Evolutionary conservation across 2,329 filamentous ascomycete genomes (phyloP).

Genomic region (Tolypocladium sp.): DNA sequence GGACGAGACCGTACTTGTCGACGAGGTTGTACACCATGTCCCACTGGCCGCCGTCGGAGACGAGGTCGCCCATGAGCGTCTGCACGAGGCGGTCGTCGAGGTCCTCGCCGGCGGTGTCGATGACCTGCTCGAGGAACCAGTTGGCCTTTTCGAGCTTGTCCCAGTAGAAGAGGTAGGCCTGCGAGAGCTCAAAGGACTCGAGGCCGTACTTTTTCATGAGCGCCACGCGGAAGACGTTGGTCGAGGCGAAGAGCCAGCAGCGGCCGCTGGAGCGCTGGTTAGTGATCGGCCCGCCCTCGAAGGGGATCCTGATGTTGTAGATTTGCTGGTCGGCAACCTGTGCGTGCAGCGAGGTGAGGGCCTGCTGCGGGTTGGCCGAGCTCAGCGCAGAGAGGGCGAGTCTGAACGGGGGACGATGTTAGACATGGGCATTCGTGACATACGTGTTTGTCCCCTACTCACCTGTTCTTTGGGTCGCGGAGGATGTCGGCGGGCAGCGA

Average conservation of each 20-base stretch:
- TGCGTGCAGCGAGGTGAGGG: slow-evolving; percentile 56
- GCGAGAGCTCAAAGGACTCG: slow-evolving; percentile 73
- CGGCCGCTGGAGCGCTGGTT: slow-evolving; percentile 75
- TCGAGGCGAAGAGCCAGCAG: slow-evolving; percentile 88
- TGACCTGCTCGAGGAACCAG: slow-evolving; percentile 77
- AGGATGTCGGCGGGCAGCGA: slow-evolving; percentile 55
- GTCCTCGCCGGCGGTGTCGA: slow-evolving; percentile 62
- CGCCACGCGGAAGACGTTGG: slow-evolving; percentile 85
- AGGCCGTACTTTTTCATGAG: slow-evolving; percentile 78
- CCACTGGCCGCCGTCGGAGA: slow-evolving; percentile 82
- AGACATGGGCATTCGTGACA: not conserved
- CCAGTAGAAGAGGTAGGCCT: slow-evolving; percentile 85
- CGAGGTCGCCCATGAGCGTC: slow-evolving; percentile 55
- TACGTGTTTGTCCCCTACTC: slow-evolving; percentile 1
- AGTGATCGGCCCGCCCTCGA: slow-evolving; percentile 75
- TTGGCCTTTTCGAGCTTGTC: slow-evolving; percentile 91
- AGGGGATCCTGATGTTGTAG: slow-evolving; percentile 75
- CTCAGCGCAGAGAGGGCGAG: slow-evolving; percentile 68
- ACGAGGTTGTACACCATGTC: slow-evolving; percentile 87
- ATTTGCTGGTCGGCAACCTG: slow-evolving; percentile 64
- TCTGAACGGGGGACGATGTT: slow-evolving; percentile 26
- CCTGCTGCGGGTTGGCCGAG: slow-evolving; percentile 53
- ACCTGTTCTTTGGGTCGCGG: slow-evolving; percentile 58
- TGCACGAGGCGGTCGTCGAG: slow-evolving; percentile 68
- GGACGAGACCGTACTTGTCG: slow-evolving; percentile 80